phyloP scores from a whole-genome alignment of 1,284 basidiomycete genomes.

The Ganoderma sinense region DNA sequence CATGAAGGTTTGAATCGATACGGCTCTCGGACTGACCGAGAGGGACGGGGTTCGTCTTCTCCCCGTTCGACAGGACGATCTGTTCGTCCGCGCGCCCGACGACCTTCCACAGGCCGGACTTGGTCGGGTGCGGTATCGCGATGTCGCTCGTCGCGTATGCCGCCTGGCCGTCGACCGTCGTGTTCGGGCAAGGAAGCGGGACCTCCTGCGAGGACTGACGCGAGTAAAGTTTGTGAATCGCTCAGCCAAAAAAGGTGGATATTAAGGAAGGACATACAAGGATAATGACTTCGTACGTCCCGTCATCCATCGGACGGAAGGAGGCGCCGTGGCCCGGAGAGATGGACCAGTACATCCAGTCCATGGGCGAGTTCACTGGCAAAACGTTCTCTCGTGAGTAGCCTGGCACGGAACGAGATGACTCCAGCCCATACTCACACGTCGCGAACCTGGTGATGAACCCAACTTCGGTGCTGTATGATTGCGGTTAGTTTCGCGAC shows the following conservation, averaged over 20 bases:
- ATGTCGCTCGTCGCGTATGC: slow-evolving; percentile 14
- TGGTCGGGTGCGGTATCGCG: slow-evolving; percentile 8
- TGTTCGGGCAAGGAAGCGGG: slow-evolving; percentile 2
- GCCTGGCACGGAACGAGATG: background rate
- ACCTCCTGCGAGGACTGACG: background rate
- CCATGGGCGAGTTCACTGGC: slow-evolving; percentile 27
- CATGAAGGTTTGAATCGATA: no score
- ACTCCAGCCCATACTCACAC: slow-evolving; percentile 12
- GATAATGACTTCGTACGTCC: slow-evolving; percentile 30
- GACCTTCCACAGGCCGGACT: slow-evolving; percentile 9
- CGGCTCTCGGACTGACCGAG: background rate
- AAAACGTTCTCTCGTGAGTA: background rate
- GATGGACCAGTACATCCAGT: slow-evolving; percentile 33
- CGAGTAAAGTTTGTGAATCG: no score
- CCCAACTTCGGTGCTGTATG: slow-evolving; percentile 30
- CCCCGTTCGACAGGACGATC: slow-evolving; percentile 7
- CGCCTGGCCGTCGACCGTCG: background rate
- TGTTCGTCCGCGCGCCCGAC: slow-evolving; percentile 11
- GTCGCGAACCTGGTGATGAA: slow-evolving; percentile 25
- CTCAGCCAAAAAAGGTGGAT: no score
- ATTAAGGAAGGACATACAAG: slow-evolving; percentile 24
- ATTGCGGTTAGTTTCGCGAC: background rate
- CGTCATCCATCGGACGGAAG: slow-evolving; percentile 28
- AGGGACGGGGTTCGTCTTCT: slow-evolving; percentile 11
- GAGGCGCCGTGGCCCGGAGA: slow-evolving; percentile 2